A percentile compares a stretch with the other conserved stretches of the same genome.
Evolutionary conservation across 208 protist species (phyloP).

Genomic region (Trypanosoma caninum): DNA sequence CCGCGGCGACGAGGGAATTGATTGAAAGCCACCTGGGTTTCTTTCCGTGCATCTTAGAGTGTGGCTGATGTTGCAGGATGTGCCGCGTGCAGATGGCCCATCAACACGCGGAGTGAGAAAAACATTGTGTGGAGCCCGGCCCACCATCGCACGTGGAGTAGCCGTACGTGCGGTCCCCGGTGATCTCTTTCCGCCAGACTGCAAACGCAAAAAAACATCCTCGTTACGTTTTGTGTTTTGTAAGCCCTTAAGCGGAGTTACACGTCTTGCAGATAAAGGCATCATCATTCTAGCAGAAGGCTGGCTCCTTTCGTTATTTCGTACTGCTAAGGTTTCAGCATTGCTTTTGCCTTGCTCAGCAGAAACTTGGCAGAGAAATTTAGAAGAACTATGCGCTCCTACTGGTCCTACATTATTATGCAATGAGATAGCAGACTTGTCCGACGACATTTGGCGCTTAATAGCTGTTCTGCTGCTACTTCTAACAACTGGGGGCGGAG

Average conservation of each 20-base stretch:
- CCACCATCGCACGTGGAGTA: background rate
- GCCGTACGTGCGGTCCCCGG: background rate
- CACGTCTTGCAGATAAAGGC: background rate
- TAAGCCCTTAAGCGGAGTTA: background rate
- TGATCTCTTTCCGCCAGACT: background rate
- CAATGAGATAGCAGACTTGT: too few species aligned
- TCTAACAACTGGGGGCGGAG: conserved; percentile 1
- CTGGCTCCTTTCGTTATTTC: background rate
- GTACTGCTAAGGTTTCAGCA: background rate
- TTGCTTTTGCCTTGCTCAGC: too few species aligned
- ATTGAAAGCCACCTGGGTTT: background rate
- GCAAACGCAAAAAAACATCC: conserved; percentile 21
- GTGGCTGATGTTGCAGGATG: background rate
- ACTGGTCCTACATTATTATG: too few species aligned
- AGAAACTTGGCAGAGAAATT: too few species aligned
- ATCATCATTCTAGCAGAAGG: background rate
- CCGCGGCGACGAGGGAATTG: background rate
- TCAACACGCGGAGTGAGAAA: too few species aligned
- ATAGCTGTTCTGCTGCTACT: background rate
- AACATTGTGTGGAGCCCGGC: too few species aligned
- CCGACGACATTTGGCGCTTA: too few species aligned
- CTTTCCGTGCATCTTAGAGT: background rate
- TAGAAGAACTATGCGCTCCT: too few species aligned
- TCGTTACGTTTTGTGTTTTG: background rate
- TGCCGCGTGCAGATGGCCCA: too few species aligned